Evolutionary conservation across 1,139 yeast genomes (phyloP).

Genomic region (Kodamaea anthophila): DNA sequence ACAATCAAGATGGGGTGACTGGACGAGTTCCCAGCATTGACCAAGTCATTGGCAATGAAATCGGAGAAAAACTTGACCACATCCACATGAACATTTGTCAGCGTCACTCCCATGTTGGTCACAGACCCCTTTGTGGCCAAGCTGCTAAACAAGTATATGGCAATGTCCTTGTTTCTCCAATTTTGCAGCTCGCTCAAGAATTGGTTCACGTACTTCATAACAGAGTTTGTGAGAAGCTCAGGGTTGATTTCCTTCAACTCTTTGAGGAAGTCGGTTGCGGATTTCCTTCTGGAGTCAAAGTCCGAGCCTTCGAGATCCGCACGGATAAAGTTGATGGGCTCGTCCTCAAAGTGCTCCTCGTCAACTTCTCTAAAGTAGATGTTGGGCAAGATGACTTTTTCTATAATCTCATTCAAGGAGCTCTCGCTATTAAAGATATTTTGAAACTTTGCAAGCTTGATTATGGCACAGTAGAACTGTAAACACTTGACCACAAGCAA

Average conservation of each 20-base stretch:
- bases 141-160: conserved; percentile 79
- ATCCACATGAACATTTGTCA: conserved; percentile 78
- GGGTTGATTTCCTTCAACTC: conserved; percentile 82
- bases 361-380: conserved; percentile 79
- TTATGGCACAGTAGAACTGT: conserved; percentile 76
- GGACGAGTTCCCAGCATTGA: conserved; percentile 28
- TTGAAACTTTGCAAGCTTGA: conserved; percentile 60
- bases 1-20: conserved; percentile 73
- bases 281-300: conserved; percentile 83
- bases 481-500: conserved; percentile 76
- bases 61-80: conserved; percentile 79
- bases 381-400: conserved; percentile 83
- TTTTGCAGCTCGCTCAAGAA: conserved; percentile 45
- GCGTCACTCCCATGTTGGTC: conserved; percentile 81
- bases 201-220: conserved; percentile 67
- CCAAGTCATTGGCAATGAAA: conserved; percentile 77
- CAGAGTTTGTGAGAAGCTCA: conserved; percentile 64
- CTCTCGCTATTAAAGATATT: conserved; percentile 58
- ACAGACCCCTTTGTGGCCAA: conserved; percentile 87
- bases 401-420: conserved; percentile 71
- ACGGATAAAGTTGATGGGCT: conserved; percentile 87
- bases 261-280: conserved; percentile 85
- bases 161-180: conserved; percentile 87
- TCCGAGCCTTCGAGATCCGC: conserved; percentile 95
- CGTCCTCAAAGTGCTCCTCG: conserved; percentile 92